Evolutionary conservation across 1,284 basidiomycete species (phyloP).

Genomic region (Trametes polyzona): DNA sequence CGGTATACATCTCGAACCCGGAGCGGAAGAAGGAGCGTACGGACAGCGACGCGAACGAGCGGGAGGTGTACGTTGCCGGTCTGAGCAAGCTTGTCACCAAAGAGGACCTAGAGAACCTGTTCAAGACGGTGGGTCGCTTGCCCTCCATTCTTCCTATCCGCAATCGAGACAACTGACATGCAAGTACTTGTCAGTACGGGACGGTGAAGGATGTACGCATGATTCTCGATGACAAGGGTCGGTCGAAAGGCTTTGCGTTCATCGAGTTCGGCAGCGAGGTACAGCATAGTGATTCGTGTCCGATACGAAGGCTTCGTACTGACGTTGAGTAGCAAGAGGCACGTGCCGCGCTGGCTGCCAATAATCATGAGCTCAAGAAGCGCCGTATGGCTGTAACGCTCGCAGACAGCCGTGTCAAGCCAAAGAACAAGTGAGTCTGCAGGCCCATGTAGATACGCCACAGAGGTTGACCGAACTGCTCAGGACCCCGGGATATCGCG

Average conservation of each 20-base stretch:
- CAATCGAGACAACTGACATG: too few species aligned
- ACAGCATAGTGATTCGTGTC: slow-evolving; percentile 29
- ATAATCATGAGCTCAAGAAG: slow-evolving; percentile 86
- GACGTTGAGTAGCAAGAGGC: slow-evolving; percentile 62
- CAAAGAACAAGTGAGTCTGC: slow-evolving; percentile 50
- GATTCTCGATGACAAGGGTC: slow-evolving; percentile 70
- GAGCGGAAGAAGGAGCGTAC: slow-evolving; percentile 85
- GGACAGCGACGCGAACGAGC: slow-evolving; percentile 81
- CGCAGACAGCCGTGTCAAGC: slow-evolving; percentile 71
- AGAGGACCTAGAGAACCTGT: slow-evolving; percentile 76
- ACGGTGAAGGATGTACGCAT: slow-evolving; percentile 81
- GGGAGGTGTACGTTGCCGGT: slow-evolving; percentile 86
- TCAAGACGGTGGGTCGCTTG: slow-evolving; percentile 60
- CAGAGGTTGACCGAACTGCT: neutral
- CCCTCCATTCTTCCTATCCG: neutral
- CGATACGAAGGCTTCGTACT: neutral
- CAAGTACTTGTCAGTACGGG: slow-evolving; percentile 82
- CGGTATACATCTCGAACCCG: slow-evolving; percentile 91
- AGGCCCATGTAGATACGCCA: too few species aligned
- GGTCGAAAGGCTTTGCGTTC: slow-evolving; percentile 89
- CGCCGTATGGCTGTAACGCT: slow-evolving; percentile 85
- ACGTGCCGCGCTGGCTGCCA: slow-evolving; percentile 71
- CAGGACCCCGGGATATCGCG: slow-evolving; percentile 45
- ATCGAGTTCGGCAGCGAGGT: slow-evolving; percentile 89
- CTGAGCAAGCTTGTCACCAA: slow-evolving; percentile 77